phyloP scores from a whole-genome alignment of 2,329 filamentous ascomycete genomes.

The Trichoderma brevicompactum region DNA sequence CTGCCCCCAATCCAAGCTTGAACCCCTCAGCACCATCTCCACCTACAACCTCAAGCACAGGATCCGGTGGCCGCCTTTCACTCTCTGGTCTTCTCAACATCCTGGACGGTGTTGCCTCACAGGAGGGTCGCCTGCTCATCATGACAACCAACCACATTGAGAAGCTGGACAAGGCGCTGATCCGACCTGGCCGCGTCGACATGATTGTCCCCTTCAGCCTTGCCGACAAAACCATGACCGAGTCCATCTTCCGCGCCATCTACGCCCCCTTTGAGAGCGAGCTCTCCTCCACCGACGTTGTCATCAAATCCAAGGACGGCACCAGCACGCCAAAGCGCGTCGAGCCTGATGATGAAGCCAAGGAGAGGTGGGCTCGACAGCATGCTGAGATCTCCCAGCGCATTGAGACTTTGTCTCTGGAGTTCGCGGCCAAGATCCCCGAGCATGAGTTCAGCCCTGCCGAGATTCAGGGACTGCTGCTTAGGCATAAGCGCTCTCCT shows the following conservation, averaged over 20 bases:
- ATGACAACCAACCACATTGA: slow-evolving; percentile 70
- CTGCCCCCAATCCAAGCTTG: slow-evolving; percentile 25
- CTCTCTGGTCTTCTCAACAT: slow-evolving; percentile 80
- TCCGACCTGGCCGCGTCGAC: slow-evolving; percentile 65
- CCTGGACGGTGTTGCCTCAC: slow-evolving; percentile 72
- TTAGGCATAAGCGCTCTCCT: slow-evolving; percentile 60
- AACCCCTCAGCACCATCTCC: slow-evolving; percentile 5
- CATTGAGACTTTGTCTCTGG: slow-evolving; percentile 51
- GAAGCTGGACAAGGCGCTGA: slow-evolving; percentile 64
- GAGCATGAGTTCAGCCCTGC: slow-evolving; percentile 62
- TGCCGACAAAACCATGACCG: slow-evolving; percentile 57
- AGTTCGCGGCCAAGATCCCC: slow-evolving; percentile 58
- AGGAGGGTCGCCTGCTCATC: slow-evolving; percentile 65
- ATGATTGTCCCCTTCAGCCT: slow-evolving; percentile 61
- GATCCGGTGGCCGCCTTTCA: slow-evolving; percentile 55
- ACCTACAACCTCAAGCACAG: not conserved
- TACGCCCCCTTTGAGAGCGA: slow-evolving; percentile 56
- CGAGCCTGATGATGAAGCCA: slow-evolving; percentile 39
- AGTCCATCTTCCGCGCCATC: slow-evolving; percentile 62
- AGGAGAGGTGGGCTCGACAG: slow-evolving; percentile 38
- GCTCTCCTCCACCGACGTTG: slow-evolving; percentile 10
- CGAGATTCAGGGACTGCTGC: slow-evolving; percentile 62
- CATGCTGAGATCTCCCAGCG: slow-evolving; percentile 44
- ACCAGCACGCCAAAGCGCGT: slow-evolving; percentile 30
- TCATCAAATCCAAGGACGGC: slow-evolving; percentile 26